phyloP scores from a whole-genome alignment of 176 grass and related monocot species.

The Elaeis guineensis region DNA sequence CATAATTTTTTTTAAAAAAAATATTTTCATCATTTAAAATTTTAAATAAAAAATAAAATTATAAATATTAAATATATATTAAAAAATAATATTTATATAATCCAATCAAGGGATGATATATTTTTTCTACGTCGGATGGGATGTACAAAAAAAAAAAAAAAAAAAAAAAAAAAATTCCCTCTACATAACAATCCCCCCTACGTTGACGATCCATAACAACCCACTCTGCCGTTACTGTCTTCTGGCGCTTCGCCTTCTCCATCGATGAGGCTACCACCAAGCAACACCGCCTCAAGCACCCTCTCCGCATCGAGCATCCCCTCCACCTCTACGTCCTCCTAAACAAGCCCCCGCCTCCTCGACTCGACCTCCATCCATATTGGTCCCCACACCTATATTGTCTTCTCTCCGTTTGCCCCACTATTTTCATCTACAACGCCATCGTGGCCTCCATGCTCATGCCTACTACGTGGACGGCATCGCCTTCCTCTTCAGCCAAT shows the following conservation, averaged over 20 bases:
- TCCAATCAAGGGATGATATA: too few species aligned
- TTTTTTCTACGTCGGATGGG: too few species aligned
- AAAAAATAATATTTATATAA: too few species aligned
- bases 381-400: slow-evolving; percentile 28
- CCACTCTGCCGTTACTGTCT: not conserved
- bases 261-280: slow-evolving; percentile 38
- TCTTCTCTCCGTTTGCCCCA: slow-evolving; percentile 39
- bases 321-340: slow-evolving; percentile 42
- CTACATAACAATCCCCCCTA: too few species aligned
- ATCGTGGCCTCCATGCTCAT: slow-evolving; percentile 26
- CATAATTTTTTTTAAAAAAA: too few species aligned
- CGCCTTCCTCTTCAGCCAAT: slow-evolving; percentile 30
- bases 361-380: too few species aligned
- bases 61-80: too few species aligned
- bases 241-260: slow-evolving; percentile 6
- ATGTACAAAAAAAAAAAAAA: too few species aligned
- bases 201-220: slow-evolving; percentile 3
- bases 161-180: too few species aligned
- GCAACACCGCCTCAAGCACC: slow-evolving; percentile 35
- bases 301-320: slow-evolving; percentile 52
- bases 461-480: slow-evolving; percentile 25
- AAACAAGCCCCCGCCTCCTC: not conserved
- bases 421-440: slow-evolving; percentile 13
- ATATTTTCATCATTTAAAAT: too few species aligned
- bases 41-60: too few species aligned